Evolutionary conservation across 2,329 filamentous ascomycete genomes (phyloP).

Genomic region (Colletotrichum euphorbiae): DNA sequence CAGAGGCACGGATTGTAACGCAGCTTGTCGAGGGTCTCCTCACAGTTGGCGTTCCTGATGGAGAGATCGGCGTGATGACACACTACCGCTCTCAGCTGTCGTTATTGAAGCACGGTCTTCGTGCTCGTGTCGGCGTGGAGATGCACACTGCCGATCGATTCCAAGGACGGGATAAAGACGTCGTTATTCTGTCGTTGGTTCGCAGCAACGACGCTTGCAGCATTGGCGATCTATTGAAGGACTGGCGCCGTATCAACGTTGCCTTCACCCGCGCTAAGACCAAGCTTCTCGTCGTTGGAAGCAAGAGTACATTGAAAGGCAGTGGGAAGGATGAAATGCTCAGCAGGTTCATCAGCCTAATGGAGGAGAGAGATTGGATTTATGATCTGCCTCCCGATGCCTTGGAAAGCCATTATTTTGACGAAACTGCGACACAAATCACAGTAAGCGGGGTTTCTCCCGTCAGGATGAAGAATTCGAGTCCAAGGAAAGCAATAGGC

Average conservation of each 20-base stretch:
- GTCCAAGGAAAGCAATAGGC: conserved; percentile 14
- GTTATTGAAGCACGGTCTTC: conserved; percentile 79
- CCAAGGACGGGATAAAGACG: conserved; percentile 95
- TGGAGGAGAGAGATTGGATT: conserved; percentile 83
- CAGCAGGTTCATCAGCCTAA: conserved; percentile 78
- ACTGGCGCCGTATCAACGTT: conserved; percentile 95
- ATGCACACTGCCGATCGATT: conserved; percentile 98
- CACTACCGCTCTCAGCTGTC: conserved; percentile 95
- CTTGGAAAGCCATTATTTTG: conserved; percentile 75
- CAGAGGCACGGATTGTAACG: conserved; percentile 81
- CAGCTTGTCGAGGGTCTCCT: conserved; percentile 87
- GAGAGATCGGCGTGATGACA: conserved; percentile 92
- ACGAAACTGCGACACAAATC: conserved; percentile 65
- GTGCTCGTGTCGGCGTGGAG: conserved; percentile 74
- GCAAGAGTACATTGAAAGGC: conserved; percentile 80
- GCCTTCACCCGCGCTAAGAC: conserved; percentile 93
- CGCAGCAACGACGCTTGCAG: conserved; percentile 83
- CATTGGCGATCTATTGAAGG: conserved; percentile 91
- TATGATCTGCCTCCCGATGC: conserved; percentile 76
- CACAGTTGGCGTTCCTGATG: conserved; percentile 76
- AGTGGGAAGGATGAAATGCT: conserved; percentile 81
- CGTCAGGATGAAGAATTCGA: conserved; percentile 13
- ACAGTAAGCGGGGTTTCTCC: conserved; percentile 47
- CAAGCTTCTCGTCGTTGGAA: conserved; percentile 90
- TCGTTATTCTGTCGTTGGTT: conserved; percentile 88